Evolutionary conservation across 352 stramenopile species (phyloP).

Genomic region (Thalassiosira delicatula): DNA sequence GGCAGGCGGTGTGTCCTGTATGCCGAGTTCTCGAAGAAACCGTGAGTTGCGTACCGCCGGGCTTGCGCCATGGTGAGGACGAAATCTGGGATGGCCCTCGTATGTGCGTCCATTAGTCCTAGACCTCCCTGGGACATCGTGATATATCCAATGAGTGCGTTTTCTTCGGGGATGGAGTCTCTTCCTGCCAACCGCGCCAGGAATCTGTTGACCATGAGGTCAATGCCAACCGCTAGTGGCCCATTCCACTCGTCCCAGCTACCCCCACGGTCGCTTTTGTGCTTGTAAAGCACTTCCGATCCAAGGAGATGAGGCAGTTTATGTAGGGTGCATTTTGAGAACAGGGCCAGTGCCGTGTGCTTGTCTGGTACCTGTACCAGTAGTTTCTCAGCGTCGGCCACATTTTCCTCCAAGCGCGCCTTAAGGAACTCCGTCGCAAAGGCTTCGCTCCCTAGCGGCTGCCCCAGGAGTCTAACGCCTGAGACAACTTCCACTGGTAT

Average conservation of each 20-base stretch:
- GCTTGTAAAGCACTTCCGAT: slow-evolving; percentile 16
- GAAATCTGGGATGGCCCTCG: slow-evolving; percentile 37
- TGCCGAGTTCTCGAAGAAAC: neutral
- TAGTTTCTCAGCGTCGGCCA: neutral
- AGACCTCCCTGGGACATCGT: slow-evolving; percentile 14
- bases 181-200: no score
- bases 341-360: slow-evolving; percentile 43
- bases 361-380: neutral
- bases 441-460: neutral
- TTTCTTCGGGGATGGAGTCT: neutral
- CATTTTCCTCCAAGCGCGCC: neutral
- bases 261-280: neutral
- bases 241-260: slow-evolving; percentile 33
- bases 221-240: neutral
- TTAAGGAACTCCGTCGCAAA: neutral
- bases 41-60: neutral
- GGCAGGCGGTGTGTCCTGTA: neutral
- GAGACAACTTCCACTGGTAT: neutral
- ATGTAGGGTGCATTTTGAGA: slow-evolving; percentile 27
- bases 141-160: slow-evolving; percentile 2
- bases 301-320: slow-evolving; percentile 33
- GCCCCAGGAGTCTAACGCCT: slow-evolving; percentile 7
- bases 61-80: slow-evolving; percentile 23
- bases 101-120: neutral
- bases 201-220: slow-evolving; percentile 6